Percentiles rank a stretch among this genome's conserved stretches.
Conservation (phyloP, 306 rosid genomes). For the Vigna trinervia region DNA sequence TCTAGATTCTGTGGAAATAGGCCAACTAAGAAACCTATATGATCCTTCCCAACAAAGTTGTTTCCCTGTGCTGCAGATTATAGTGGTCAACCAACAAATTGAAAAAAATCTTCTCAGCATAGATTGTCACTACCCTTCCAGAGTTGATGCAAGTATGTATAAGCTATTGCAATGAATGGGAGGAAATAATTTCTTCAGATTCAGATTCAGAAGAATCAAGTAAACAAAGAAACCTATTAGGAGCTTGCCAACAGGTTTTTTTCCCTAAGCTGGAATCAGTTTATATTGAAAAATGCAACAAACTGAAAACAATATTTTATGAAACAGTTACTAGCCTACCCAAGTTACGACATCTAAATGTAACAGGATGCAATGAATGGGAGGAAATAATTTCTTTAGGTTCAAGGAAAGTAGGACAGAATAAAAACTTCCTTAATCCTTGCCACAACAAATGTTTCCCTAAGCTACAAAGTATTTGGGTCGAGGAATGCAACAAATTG, state of each 20-base stretch:
- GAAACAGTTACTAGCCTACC: neutral
- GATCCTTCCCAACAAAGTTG: no score
- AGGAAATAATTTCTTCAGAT: neutral
- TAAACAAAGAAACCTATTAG: neutral
- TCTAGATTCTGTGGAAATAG: no score
- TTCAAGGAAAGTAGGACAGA: neutral
- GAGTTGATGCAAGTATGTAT: neutral
- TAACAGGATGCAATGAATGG: slow-evolving; percentile 4
- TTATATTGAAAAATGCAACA: slow-evolving; percentile 2
- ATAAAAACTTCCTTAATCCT: neutral
- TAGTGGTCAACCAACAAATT: neutral
- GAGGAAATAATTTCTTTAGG: neutral
- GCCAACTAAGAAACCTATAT: no score
- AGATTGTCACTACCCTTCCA: neutral
- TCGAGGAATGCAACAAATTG: slow-evolving; percentile 1
- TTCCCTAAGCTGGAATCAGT: neutral
- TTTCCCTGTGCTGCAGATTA: no score
- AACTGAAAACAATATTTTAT: neutral
- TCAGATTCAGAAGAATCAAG: neutral
- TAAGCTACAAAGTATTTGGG: neutral
- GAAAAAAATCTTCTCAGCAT: neutral
- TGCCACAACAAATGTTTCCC: neutral
- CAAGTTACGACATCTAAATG: neutral
- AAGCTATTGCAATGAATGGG: slow-evolving; percentile 4
- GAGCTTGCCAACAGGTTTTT: neutral